Base-by-base conservation (phyloP, 2,329 filamentous ascomycete genomes). In the Nannizziopsis barbatae region DNA sequence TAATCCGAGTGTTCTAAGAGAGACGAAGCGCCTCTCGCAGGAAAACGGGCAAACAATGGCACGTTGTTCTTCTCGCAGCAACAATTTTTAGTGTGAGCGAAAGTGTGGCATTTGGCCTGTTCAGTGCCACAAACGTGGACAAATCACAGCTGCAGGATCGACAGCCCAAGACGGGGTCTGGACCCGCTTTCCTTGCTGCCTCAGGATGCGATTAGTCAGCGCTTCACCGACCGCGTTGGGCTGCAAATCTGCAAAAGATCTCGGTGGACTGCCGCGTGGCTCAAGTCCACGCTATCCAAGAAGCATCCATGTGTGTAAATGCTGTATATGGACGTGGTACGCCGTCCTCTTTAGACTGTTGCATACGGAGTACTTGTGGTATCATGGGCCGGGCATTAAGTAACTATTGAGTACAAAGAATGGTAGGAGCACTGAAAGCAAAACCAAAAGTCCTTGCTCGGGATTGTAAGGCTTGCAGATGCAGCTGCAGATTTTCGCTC, bases 111-210 rank as follows among this genome's bases (percentile, higher is more conserved):
- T 31, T 17, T 44, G 27, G 40, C 12, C 32, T 11, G 17, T 33
- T 15, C 36, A 31, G 37, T 35, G 38, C 37, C 42, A 36, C 49
- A 47, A 27, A 53, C 52, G 52, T 53, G 52, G 52, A 15, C 52
- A 43, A 59, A 59, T 59, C 14, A 52, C 52, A 32, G 36, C 27
- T 18, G 2, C 45, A 17, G 38, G 45, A 41, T 41, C 38, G 17
- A 42, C 44, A 32, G 36, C 44, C 35, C n/a, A 38, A 45, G 7
- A n/a, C n/a, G 18, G 17, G 15, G 30, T 27, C 15, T 14, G 39
- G 39, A 42, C 30, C 20, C 7, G 37, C 20, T 11, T 11, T 17
- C 12, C 18, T 11, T 15, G 42, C 33, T 44, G 42, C 42, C 42
- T 22, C 31, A 44, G 30, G 42, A 22, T 38, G 12, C 36, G 22